A percentile compares a stretch with the other conserved stretches of the same genome.
Conservation (phyloP, 202 grass and related monocot species). For the Saccharum hybrid region DNA sequence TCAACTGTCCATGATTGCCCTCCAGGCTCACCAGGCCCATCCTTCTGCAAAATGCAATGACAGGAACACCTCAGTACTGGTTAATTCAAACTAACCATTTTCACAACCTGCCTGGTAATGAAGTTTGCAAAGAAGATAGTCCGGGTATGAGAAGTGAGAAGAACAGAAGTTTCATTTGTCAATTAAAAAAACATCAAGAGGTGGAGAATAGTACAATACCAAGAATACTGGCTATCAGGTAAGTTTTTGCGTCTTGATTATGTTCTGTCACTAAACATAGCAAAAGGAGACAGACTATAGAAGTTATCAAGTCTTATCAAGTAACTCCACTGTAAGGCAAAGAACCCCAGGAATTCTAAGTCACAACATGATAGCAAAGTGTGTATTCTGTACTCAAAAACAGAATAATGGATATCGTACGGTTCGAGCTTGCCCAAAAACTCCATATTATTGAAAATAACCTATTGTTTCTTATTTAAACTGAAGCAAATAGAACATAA, state of each 20-base stretch:
- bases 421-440: not conserved
- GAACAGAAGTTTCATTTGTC: not conserved
- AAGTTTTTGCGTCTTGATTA: not conserved
- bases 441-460: not conserved
- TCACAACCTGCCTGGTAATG: not conserved
- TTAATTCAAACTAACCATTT: slow-evolving; percentile 24
- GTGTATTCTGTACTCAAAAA: not conserved
- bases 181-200: not conserved
- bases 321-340: not conserved
- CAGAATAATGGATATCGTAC: not conserved
- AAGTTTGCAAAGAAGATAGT: not conserved
- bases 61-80: not conserved
- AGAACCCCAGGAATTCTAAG: not conserved
- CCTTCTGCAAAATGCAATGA: slow-evolving; percentile 65
- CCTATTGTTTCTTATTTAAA: slow-evolving; percentile 17
- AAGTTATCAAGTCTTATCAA: not conserved
- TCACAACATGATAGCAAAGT: slow-evolving; percentile 6
- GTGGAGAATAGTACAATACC: slow-evolving; percentile 1
- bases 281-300: not conserved
- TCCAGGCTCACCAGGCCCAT: slow-evolving; percentile 93
- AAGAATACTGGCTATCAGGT: slow-evolving; percentile 2
- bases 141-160: not conserved
- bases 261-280: slow-evolving; percentile 7
- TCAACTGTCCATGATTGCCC: slow-evolving; percentile 94
- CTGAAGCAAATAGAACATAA: slow-evolving; percentile 13